phyloP scores from a whole-genome alignment of 768 basidiomycete genomes.

The Tricholoma bakamatsutake region DNA sequence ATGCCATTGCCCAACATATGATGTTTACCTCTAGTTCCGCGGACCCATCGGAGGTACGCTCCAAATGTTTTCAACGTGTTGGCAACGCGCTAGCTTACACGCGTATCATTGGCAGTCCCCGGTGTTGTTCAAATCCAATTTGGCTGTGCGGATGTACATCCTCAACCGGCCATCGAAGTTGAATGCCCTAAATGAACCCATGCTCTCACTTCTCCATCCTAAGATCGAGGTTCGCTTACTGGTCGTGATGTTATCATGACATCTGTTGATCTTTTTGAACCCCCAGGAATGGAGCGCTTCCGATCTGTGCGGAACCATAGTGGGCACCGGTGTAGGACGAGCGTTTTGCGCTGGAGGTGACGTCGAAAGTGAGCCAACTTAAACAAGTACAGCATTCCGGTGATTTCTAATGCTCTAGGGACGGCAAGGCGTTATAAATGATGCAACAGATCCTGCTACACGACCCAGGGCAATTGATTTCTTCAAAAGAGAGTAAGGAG shows the following conservation, averaged over 20 bases:
- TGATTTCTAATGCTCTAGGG: conserved; percentile 1
- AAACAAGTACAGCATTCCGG: conserved; percentile 1
- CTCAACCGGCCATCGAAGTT: conserved; percentile 78
- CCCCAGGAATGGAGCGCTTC: conserved; percentile 72
- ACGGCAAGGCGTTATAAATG: conserved; percentile 46
- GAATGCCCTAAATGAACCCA: conserved; percentile 76
- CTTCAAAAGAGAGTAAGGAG: conserved; percentile 76
- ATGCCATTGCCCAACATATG: conserved; percentile 44
- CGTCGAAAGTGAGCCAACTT: conserved; percentile 62
- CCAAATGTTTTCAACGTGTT: conserved; percentile 5
- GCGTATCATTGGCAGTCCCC: conserved; percentile 29
- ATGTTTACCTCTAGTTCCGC: conserved; percentile 31
- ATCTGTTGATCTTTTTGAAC: conserved; percentile 9
- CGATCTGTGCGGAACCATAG: conserved; percentile 63
- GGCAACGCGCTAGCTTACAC: conserved; percentile 8
- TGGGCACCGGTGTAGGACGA: conserved; percentile 63
- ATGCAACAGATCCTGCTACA: conserved; percentile 45
- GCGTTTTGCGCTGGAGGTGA: conserved; percentile 97
- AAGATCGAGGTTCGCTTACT: conserved; percentile 63
- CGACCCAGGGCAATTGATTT: conserved; percentile 70
- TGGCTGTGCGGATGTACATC: conserved; percentile 58
- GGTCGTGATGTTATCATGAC: background rate
- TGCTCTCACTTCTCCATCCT: conserved; percentile 65
- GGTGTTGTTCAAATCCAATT: conserved; percentile 66
- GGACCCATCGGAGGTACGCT: conserved; percentile 30